Base-by-base conservation (phyloP, 805 yeast species). In the Helenozyma baotianmanensis region DNA sequence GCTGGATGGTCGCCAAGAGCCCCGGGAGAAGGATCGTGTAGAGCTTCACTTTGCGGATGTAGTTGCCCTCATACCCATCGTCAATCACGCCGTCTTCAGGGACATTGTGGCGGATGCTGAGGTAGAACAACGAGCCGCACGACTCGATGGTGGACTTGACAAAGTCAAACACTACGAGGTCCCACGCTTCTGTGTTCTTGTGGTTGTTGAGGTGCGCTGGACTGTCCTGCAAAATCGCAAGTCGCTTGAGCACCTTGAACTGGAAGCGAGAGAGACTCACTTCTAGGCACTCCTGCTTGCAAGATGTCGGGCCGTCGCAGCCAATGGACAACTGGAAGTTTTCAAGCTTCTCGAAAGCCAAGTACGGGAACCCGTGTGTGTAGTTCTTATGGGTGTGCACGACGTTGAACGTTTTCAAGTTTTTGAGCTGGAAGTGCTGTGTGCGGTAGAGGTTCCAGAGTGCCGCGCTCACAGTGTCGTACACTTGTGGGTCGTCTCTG, bases 11-110 rank as follows among this genome's bases (percentile, higher is more conserved):
- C 13, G 45, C 38, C 21, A 59, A 35, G 2, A 58, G 29, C 11
- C 62, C 47, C 0, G 84, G 83, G 4, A 81, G 50, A 0, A 70
- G 56, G 1, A 57, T 52, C 15, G 67, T 65, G 45, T 70, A 80
- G 9, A 82, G 47, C 18, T 62, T 67, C 33, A 74, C 63, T 46
- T 87, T 68, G 39, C 87, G 69, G 6, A 72, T 50, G 44, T 76
- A 81, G 45, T 83, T 82, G 0, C 94, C 94, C 48, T 82, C 90
- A 25, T 78, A 72, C 2, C 86, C 85, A 51, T 81, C 83, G 12
- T 55, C 61, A 10, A 78, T 68, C 14, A 30, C 29, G 2, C 50
- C 51, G 48, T 74, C 74, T 2, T 53, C 23, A 2, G 85, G 83
- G 3, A 82, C 74, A 17, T 62, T 63, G 51, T 82, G 88, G 13